A percentile compares a stretch with the other conserved stretches of the same genome.
These are phyloP conservation scores for Phenoliferia sp. DNA, from an alignment of 1,284 basidiomycete genomes.

Conservation along the genomic window DNA sequence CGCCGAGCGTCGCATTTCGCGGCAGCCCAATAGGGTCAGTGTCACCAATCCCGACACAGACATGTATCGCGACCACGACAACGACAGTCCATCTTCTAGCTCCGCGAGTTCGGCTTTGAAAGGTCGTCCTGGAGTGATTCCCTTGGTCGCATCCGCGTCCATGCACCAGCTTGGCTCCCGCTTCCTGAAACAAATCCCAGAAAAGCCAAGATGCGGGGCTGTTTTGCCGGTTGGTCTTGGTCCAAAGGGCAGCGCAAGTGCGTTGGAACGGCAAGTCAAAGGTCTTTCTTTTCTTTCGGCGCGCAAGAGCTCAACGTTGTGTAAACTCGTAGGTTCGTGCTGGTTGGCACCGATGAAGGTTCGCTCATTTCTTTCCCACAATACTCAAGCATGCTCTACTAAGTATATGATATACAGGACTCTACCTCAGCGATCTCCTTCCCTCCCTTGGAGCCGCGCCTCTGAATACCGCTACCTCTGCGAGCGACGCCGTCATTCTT, in stretches of 20 bases:
- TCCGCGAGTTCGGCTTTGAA: neutral
- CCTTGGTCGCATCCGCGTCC: neutral
- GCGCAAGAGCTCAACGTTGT: no score
- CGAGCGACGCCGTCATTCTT: conserved; percentile 1
- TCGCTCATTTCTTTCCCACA: neutral
- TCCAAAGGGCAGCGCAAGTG: no score
- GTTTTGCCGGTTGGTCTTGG: conserved; percentile 3
- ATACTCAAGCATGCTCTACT: neutral
- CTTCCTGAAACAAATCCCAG: conserved; percentile 13
- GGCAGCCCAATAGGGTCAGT: neutral
- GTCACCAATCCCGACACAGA: conserved; percentile 8
- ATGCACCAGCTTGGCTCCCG: conserved; percentile 14
- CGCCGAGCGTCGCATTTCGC: neutral
- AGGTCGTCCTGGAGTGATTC: neutral
- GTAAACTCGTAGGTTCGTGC: conserved; percentile 19
- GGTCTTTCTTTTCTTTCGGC: neutral
- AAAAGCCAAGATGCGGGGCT: conserved; percentile 14
- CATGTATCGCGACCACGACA: neutral
- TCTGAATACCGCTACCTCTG: neutral
- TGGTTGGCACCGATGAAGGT: conserved; percentile 13
- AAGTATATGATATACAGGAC: conserved; percentile 5
- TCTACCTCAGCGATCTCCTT: conserved; percentile 16
- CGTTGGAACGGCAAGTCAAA: neutral
- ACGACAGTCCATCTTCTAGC: neutral
- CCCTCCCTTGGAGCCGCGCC: neutral